Percentiles rank a stretch among this genome's conserved stretches.
Conservation (phyloP, 1,284 basidiomycete species). For the Fomes fomentarius region DNA sequence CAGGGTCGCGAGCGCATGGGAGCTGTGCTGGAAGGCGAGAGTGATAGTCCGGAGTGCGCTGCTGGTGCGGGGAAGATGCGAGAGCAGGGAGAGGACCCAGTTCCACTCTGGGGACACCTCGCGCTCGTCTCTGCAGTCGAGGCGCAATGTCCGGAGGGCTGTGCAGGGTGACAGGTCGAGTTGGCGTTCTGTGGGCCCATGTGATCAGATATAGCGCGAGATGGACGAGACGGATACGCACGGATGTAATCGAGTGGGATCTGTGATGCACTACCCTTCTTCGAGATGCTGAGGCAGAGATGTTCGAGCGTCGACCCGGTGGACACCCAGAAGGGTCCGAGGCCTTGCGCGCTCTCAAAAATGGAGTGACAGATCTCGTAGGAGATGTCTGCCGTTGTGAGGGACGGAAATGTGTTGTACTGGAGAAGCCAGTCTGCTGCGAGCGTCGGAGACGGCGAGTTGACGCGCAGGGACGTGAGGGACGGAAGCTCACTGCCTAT, state of each 20-base stretch:
- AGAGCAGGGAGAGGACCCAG: conserved; percentile 13
- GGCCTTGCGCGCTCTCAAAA: not conserved
- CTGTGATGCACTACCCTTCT: not conserved
- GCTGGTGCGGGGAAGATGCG: not conserved
- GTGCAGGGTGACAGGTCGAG: conserved; percentile 13
- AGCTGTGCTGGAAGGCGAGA: conserved; percentile 14
- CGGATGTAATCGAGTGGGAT: conserved; percentile 7
- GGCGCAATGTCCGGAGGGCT: conserved; percentile 9
- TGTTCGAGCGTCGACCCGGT: conserved; percentile 10
- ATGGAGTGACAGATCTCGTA: conserved; percentile 9
- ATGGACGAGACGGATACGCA: not conserved
- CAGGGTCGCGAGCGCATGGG: conserved; percentile 20
- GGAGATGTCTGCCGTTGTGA: conserved; percentile 3
- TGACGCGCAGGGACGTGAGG: conserved; percentile 5
- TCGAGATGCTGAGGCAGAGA: conserved; percentile 14
- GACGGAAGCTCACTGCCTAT: conserved; percentile 6
- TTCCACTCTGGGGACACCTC: conserved; percentile 13
- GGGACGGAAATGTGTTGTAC: conserved; percentile 6
- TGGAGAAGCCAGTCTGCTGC: conserved; percentile 15
- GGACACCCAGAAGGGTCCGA: conserved; percentile 14
- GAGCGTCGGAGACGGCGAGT: conserved; percentile 5
- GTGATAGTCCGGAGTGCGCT: not conserved
- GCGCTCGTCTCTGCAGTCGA: conserved; percentile 18
- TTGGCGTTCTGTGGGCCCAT: conserved; percentile 6
- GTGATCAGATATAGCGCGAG: not conserved